Percentiles rank a stretch among this genome's conserved stretches.
Conservation (phyloP, 768 basidiomycete species). For the Rhodotorula kratochvilovae region DNA sequence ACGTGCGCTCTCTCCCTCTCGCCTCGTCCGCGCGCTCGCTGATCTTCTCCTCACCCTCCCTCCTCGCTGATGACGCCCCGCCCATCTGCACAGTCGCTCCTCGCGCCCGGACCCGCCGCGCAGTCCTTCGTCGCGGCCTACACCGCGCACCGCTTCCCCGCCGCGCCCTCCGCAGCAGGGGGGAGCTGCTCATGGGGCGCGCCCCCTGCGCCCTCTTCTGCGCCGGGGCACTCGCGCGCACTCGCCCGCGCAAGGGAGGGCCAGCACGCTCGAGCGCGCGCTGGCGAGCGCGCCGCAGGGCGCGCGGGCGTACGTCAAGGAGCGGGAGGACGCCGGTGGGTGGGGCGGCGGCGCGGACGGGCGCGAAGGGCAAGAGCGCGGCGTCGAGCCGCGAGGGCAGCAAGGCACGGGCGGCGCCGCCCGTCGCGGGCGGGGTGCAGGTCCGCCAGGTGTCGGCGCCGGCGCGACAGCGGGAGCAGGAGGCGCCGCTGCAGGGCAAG, state of each 20-base stretch:
- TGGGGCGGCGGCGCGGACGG: neutral
- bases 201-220: neutral
- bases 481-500: neutral
- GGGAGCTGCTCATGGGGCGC: neutral
- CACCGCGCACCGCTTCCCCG: slow-evolving; percentile 12
- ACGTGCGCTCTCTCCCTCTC: neutral
- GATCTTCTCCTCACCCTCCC: neutral
- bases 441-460: neutral
- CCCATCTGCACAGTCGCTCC: slow-evolving; percentile 6
- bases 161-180: neutral
- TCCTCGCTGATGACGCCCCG: neutral
- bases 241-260: neutral
- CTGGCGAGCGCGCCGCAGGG: neutral
- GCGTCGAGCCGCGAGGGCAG: neutral
- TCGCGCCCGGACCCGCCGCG: slow-evolving; percentile 4
- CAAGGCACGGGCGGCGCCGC: neutral
- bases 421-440: neutral
- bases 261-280: neutral
- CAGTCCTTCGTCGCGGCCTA: slow-evolving; percentile 8
- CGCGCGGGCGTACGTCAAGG: slow-evolving; percentile 16
- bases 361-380: neutral
- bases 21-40: neutral
- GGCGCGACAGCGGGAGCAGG: too few species aligned
- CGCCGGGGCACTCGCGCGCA: neutral
- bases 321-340: neutral